Evolutionary conservation across 345 rosid genomes (phyloP).

Genomic region (Lumnitzera racemosa): DNA sequence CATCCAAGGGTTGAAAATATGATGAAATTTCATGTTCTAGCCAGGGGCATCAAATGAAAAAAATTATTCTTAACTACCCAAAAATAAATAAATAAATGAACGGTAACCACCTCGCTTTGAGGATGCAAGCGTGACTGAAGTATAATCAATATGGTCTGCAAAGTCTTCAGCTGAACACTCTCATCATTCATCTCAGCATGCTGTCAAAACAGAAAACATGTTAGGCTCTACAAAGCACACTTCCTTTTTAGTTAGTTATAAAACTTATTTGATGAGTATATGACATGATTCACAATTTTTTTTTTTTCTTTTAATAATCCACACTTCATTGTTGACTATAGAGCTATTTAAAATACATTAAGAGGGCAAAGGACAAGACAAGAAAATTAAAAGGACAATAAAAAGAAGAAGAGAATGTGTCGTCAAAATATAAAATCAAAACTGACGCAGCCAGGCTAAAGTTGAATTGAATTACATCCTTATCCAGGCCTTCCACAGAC

Average conservation of each 20-base stretch:
- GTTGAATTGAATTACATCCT: too few species aligned
- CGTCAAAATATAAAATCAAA: too few species aligned
- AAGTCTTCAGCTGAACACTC: slow-evolving; percentile 84
- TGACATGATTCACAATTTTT: too few species aligned
- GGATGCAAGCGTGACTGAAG: slow-evolving; percentile 92
- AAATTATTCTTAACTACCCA: background rate
- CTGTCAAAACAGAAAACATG: slow-evolving; percentile 33
- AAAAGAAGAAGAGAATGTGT: too few species aligned
- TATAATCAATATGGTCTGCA: slow-evolving; percentile 87
- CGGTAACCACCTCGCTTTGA: slow-evolving; percentile 58
- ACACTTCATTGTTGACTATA: too few species aligned
- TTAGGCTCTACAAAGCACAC: slow-evolving; percentile 6
- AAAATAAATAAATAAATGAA: background rate
- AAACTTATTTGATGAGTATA: too few species aligned
- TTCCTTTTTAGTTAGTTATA: too few species aligned
- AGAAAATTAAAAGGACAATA: background rate
- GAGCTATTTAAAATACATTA: background rate
- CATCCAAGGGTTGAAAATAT: too few species aligned
- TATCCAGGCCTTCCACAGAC: too few species aligned
- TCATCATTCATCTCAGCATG: slow-evolving; percentile 96
- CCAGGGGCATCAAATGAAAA: background rate
- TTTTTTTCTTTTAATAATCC: too few species aligned
- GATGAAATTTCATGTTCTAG: background rate
- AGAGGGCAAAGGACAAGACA: background rate
- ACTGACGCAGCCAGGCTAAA: too few species aligned